phyloP scores from a whole-genome alignment of 208 protist genomes.

The Naegleria gruberi region DNA sequence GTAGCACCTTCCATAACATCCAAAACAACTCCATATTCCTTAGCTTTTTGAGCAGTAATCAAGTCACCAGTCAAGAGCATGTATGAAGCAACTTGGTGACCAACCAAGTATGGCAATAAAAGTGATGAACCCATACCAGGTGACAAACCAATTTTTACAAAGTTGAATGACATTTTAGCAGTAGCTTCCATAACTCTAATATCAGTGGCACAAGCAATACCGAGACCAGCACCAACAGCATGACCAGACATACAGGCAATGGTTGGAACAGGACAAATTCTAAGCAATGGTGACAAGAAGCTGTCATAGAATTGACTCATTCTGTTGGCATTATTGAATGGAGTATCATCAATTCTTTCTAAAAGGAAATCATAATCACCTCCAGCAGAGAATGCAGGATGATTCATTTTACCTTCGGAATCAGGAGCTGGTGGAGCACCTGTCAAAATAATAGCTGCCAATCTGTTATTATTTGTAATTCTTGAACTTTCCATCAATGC shows the following conservation, averaged over 20 bases:
- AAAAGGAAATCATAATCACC: slow-evolving; percentile 54
- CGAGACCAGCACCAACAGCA: slow-evolving; percentile 55
- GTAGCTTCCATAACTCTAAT: slow-evolving; percentile 39
- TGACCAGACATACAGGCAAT: slow-evolving; percentile 44
- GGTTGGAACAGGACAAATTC: neutral
- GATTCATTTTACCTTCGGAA: neutral
- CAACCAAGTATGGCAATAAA: slow-evolving; percentile 42
- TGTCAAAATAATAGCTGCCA: neutral
- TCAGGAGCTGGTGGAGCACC: neutral
- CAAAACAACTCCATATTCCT: slow-evolving; percentile 41
- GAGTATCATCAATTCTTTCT: slow-evolving; percentile 28
- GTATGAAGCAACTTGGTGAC: slow-evolving; percentile 42
- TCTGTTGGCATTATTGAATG: neutral
- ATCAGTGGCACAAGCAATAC: slow-evolving; percentile 51
- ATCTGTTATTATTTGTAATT: neutral
- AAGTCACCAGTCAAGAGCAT: slow-evolving; percentile 43
- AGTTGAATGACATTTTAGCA: slow-evolving; percentile 51
- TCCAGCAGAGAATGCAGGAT: slow-evolving; percentile 46
- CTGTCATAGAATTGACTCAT: neutral
- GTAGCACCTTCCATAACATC: neutral
- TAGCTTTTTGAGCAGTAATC: slow-evolving; percentile 40
- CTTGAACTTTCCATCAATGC: neutral
- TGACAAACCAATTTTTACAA: slow-evolving; percentile 47
- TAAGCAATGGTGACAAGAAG: neutral
- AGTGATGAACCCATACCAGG: slow-evolving; percentile 48